phyloP scores from a whole-genome alignment of 78 protist genomes.

The Paratrimastix pyriformis region DNA sequence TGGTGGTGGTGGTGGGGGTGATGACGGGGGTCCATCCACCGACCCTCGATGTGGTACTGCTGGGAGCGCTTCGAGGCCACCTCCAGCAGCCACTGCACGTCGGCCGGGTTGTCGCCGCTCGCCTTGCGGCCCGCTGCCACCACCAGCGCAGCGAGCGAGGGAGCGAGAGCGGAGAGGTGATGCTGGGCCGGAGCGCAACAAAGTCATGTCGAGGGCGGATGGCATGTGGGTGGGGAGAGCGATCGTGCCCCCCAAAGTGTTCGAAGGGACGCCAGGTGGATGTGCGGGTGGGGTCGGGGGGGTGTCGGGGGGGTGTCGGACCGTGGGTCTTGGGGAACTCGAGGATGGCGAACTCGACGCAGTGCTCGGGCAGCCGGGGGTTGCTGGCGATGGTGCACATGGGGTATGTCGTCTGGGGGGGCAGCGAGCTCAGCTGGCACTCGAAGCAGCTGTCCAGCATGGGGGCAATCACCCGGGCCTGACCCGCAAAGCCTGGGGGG shows the following conservation, averaged over 20 bases:
- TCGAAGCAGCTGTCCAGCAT: slow-evolving; percentile 79
- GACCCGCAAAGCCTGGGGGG: slow-evolving; percentile 75
- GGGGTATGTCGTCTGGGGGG: slow-evolving; percentile 78
- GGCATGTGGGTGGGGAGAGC: too few relatives aligned
- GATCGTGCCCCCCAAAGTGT: too few relatives aligned
- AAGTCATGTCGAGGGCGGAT: too few relatives aligned
- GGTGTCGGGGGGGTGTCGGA: slow-evolving; percentile 92
- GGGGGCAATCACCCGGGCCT: slow-evolving; percentile 81
- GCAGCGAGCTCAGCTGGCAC: slow-evolving; percentile 73
- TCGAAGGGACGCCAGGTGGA: too few relatives aligned
- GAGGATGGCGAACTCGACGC: slow-evolving; percentile 72
- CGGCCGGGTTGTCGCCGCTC: slow-evolving; percentile 80
- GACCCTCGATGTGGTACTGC: slow-evolving; percentile 73
- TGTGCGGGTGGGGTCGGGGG: slow-evolving; percentile 90
- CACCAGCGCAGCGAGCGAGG: not conserved
- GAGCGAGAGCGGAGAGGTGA: not conserved
- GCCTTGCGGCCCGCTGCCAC: not conserved
- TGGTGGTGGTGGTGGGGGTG: too few relatives aligned
- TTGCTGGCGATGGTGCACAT: slow-evolving; percentile 89
- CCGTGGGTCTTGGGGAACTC: not conserved
- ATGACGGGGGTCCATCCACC: too few relatives aligned
- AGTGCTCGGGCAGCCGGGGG: slow-evolving; percentile 89
- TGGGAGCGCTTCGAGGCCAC: slow-evolving; percentile 65
- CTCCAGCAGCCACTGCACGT: slow-evolving; percentile 76
- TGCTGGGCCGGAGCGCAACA: too few relatives aligned